phyloP scores from a whole-genome alignment of 2,329 filamentous ascomycete genomes.

The Verticillium albo-atrum region DNA sequence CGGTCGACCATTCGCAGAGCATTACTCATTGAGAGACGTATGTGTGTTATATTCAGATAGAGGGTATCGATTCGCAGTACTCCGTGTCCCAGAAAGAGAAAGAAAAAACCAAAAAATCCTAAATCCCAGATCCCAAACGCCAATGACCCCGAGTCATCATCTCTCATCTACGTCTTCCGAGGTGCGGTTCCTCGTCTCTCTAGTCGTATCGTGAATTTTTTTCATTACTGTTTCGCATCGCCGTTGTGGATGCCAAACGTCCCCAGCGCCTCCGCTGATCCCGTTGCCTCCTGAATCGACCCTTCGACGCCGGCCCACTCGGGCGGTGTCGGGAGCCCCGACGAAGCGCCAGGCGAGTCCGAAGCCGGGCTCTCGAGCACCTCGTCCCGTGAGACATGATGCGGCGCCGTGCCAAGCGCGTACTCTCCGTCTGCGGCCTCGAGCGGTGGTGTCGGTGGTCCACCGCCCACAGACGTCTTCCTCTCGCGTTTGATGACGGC shows the following conservation, averaged over 20 bases:
- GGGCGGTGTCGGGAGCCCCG: slow-evolving; percentile 30
- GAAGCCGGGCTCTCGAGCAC: slow-evolving; percentile 28
- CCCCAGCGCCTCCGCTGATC: background rate
- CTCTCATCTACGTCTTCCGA: background rate
- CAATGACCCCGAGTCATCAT: background rate
- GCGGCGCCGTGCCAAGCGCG: slow-evolving; percentile 9
- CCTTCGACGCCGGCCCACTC: slow-evolving; percentile 18
- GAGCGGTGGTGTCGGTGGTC: slow-evolving; percentile 4
- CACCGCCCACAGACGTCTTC: slow-evolving; percentile 3
- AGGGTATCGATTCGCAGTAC: background rate
- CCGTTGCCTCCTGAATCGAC: background rate
- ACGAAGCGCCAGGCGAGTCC: slow-evolving; percentile 28
- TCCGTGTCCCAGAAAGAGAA: background rate
- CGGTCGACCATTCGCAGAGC: no score
- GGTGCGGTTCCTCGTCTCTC: background rate
- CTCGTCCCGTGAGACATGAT: slow-evolving; percentile 27
- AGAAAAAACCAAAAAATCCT: background rate
- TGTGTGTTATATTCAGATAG: background rate
- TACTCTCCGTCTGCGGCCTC: slow-evolving; percentile 1
- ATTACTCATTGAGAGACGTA: no score
- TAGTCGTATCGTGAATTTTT: background rate
- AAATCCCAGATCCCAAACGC: background rate
- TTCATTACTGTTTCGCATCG: background rate
- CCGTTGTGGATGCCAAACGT: background rate
- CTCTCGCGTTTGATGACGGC: slow-evolving; percentile 6